Evolutionary conservation across 768 basidiomycete species (phyloP).

Genomic region (Lyophyllum atratum): DNA sequence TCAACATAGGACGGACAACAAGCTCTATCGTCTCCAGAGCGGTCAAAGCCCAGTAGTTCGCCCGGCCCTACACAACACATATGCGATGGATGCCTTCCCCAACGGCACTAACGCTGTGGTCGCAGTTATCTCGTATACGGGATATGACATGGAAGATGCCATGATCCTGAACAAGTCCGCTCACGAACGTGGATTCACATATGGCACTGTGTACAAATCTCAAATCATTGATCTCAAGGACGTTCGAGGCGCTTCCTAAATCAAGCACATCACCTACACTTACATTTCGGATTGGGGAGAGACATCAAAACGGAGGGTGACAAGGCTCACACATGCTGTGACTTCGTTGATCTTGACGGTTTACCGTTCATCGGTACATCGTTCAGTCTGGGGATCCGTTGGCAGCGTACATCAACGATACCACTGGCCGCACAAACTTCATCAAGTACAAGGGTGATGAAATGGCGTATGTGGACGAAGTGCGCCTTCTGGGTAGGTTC

Average conservation of each 20-base stretch:
- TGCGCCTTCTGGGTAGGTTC: conserved; percentile 79
- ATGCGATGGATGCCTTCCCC: conserved; percentile 98
- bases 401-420: conserved; percentile 87
- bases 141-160: conserved; percentile 99
- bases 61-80: conserved; percentile 86
- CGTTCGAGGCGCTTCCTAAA: conserved; percentile 64
- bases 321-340: conserved; percentile 38
- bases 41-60: conserved; percentile 96
- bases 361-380: conserved; percentile 76
- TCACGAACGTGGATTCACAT: conserved; percentile 96
- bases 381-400: conserved; percentile 77
- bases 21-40: conserved; percentile 93
- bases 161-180: conserved; percentile 99
- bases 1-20: conserved; percentile 94
- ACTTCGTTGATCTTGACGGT: conserved; percentile 80
- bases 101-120: conserved; percentile 98
- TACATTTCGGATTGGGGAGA: conserved; percentile 89
- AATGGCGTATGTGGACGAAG: conserved; percentile 83
- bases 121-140: conserved; percentile 99
- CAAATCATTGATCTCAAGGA: conserved; percentile 90
- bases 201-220: conserved; percentile 96
- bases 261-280: conserved; percentile 53
- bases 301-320: conserved; percentile 65
- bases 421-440: conserved; percentile 76
- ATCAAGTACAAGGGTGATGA: conserved; percentile 99